Evolutionary conservation across 2,329 filamentous ascomycete species (phyloP), one percentile per base, ranked within the genome.

Genomic region (Talaromyces sp.): DNA sequence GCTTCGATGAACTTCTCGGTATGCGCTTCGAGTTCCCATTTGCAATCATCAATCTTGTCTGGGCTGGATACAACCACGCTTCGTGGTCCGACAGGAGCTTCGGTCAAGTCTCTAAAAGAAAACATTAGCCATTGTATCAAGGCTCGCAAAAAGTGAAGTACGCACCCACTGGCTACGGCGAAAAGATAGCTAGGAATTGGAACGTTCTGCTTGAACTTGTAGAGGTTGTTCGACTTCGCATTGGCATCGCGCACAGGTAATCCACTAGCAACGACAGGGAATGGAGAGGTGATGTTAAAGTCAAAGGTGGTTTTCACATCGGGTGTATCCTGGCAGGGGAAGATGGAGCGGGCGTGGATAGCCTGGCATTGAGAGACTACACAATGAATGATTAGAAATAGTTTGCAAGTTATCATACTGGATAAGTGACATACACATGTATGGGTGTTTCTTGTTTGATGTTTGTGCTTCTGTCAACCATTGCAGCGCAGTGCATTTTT

Each of bases 301-400:
- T 89, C 88, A 79, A 93, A 93, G 1, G 93, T 96, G n/a, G 91
- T 93, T 82, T 99, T 99, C 72, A 97, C 91, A 76, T 97, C 94
- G 3, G 95, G 95, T 0, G 95, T 98, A 75, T 99, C 95, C 81
- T 98, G 94, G 79, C 94, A 98, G 7, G 95, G 95, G 78, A 98
- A 96, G 67, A 98, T 86, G 57, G 93, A 96, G 66, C 95, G 89
- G 50, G 92, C 92, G 73, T 98, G 93, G 73, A 97, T 98, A 62
- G 94, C 93, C 82, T 99, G 94, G 78, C 93, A 97, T 82, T 98
- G 95, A 52, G 92, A 96, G 82, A 98, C 81, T 83, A 37, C 45
- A 24, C 9, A 13, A 56, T 54, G 43, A 39, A 33, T 37, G 65
- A 59, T 16, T 54, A n/a, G 35, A 13, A 37, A 37, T 13, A 1